Evolutionary conservation across 805 yeast species (phyloP), one percentile per base, ranked within the genome.

Genomic region (Candida railenensis): DNA sequence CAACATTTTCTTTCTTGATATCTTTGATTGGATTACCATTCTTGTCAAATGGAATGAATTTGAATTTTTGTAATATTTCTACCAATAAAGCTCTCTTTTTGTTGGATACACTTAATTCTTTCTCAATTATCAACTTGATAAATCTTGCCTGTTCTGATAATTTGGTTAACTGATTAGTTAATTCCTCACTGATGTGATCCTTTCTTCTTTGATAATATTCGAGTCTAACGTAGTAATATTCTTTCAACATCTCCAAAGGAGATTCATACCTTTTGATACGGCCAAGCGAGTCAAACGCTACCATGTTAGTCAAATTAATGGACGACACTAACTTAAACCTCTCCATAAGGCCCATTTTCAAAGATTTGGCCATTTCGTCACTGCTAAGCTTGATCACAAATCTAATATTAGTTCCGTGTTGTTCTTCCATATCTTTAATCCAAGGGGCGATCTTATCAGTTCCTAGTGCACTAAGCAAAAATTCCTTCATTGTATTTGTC

Each of bases 361-460:
- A 71, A 0, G 96, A 78, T 56, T 88, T 87, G 20, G 69, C 76
- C 98, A 94, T 92, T 61, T 92, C 96, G 40, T 83, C 92, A 44
- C 76, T 78, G 9, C 83, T 69, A 52, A 94, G 68, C 32, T 82
- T 88, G 22, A 94, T 80, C 22, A 88, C 81, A 58, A 94, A 94
- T 50, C 83, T 81, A 52, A 94, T 83, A 36, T 83, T 85, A 47
- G 81, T 74, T 15, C 89, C 87, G 65, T 94, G 99, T 63, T 92
- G 96, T 61, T 94, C 99, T 54, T 85, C 89, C 83, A 91, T 81
- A 65, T 92, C 97, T 55, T 89, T 91, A 50, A 92, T 89, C 96
- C 97, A 92, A 20, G 90, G 81, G 48, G 76, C 76, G 15, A 66
- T 70, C 58, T 85, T 89, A 32, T 90, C 96, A 44, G 73, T 78